phyloP scores from a whole-genome alignment of 306 rosid genomes.

The Cucumis sativus region DNA sequence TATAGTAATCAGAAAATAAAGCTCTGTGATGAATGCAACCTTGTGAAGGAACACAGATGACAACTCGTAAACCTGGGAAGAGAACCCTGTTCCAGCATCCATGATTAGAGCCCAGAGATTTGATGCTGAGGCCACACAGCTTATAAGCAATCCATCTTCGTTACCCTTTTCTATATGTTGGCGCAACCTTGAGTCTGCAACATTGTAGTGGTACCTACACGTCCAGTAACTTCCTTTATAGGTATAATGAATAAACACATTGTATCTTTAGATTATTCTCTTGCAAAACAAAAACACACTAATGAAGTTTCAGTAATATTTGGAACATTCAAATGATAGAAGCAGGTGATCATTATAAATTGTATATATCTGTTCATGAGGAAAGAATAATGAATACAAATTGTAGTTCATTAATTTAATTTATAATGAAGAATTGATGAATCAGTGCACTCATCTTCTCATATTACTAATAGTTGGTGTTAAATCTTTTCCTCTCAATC shows the following conservation, averaged over 20 bases:
- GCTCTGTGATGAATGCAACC: conserved; percentile 26
- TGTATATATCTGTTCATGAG: neutral
- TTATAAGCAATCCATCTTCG: conserved; percentile 81
- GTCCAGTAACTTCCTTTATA: conserved; percentile 9
- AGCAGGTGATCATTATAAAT: neutral
- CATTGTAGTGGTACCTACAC: conserved; percentile 84
- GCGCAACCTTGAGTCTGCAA: conserved; percentile 67
- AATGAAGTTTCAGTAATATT: neutral
- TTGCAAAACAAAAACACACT: neutral
- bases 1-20: conserved; percentile 2
- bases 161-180: conserved; percentile 94
- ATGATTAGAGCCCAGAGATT: conserved; percentile 86
- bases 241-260: conserved; percentile 12
- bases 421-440: neutral
- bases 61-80: conserved; percentile 82
- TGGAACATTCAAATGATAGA: neutral
- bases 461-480: neutral
- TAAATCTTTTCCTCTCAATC: neutral
- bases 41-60: conserved; percentile 73
- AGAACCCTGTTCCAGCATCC: conserved; percentile 91
- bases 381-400: neutral
- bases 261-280: neutral
- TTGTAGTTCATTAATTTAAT: neutral
- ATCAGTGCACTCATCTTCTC: neutral
- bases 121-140: conserved; percentile 66